Percentiles rank a stretch among this genome's conserved stretches.
Evolutionary conservation across 257 asterid species (phyloP).

Genomic region (Parsonsia alboflavescens): DNA sequence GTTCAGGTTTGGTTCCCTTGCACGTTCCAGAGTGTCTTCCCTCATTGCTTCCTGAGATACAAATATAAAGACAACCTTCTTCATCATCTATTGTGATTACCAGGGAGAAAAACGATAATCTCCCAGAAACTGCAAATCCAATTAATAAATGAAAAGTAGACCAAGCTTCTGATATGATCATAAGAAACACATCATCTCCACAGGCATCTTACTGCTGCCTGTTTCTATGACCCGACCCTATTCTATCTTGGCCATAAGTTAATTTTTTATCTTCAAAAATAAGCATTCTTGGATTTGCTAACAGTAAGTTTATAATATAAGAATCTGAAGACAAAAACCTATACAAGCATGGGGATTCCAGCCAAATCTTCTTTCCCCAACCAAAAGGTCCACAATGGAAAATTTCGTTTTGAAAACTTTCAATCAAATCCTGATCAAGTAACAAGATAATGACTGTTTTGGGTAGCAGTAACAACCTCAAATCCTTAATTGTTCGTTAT

Average conservation of each 20-base stretch:
- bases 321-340: not conserved
- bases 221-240: too few relatives aligned
- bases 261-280: too few relatives aligned
- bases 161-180: not conserved
- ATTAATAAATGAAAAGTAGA: too few relatives aligned
- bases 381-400: not conserved
- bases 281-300: not conserved
- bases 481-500: not conserved
- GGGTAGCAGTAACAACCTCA: not conserved
- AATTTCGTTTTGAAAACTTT: too few relatives aligned
- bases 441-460: not conserved
- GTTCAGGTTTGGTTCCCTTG: slow-evolving; percentile 69
- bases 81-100: not conserved
- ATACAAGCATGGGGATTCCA: not conserved
- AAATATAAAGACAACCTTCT: not conserved
- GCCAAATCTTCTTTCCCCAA: not conserved
- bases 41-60: slow-evolving; percentile 75
- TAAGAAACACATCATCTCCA: too few relatives aligned
- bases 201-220: too few relatives aligned
- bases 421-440: not conserved
- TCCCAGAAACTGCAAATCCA: too few relatives aligned
- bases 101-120: not conserved
- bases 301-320: not conserved
- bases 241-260: too few relatives aligned
- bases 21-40: slow-evolving; percentile 88